phyloP scores from a whole-genome alignment of 495 filamentous ascomycete species.

The Aspergillus panamensis region DNA sequence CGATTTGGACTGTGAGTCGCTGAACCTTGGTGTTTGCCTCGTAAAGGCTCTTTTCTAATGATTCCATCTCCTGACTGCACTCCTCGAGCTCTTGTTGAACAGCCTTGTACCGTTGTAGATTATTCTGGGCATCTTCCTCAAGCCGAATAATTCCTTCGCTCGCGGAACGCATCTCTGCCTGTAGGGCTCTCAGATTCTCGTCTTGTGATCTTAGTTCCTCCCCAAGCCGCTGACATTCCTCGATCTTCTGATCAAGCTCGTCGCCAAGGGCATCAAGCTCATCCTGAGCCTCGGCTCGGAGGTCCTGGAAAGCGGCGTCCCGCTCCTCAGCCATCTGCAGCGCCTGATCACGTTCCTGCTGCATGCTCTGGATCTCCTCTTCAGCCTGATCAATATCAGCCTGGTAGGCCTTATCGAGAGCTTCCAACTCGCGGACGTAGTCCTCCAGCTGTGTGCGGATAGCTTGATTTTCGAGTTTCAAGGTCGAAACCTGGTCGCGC shows the following conservation, averaged over 20 bases:
- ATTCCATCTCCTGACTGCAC: conserved; percentile 72
- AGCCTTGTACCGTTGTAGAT: conserved; percentile 63
- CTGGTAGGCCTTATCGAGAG: conserved; percentile 61
- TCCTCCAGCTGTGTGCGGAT: conserved; percentile 71
- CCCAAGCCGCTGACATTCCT: conserved; percentile 70
- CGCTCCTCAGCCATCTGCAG: conserved; percentile 72
- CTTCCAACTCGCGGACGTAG: conserved; percentile 62
- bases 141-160: conserved; percentile 79
- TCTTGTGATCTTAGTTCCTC: conserved; percentile 50
- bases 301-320: conserved; percentile 73
- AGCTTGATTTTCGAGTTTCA: conserved; percentile 81
- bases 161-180: conserved; percentile 86
- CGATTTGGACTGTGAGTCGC: conserved; percentile 81
- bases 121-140: conserved; percentile 77
- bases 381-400: conserved; percentile 72
- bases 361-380: conserved; percentile 76
- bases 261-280: conserved; percentile 80
- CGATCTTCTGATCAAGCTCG: conserved; percentile 66
- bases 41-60: conserved; percentile 67
- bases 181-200: conserved; percentile 80
- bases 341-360: conserved; percentile 83
- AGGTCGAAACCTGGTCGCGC: conserved; percentile 77
- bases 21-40: conserved; percentile 83
- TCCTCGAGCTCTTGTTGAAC: conserved; percentile 72
- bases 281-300: conserved; percentile 75